Evolutionary conservation across 2,329 filamentous ascomycete genomes (phyloP).

Genomic region (Fusarium heterosporum): DNA sequence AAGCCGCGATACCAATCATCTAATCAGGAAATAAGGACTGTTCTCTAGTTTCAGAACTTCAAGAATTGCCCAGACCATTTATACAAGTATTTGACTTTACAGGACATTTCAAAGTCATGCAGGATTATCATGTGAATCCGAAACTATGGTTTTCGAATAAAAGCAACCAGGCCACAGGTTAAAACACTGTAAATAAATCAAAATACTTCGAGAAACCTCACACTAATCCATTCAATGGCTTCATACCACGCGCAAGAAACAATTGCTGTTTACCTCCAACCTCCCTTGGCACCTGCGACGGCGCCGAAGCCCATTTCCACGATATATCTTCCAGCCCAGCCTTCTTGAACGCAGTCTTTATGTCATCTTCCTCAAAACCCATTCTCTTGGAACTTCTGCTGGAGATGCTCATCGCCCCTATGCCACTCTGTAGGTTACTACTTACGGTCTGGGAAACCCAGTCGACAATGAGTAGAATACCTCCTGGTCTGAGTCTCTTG

Average conservation of each 20-base stretch:
- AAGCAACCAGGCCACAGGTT: background rate
- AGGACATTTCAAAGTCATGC: too few relatives aligned
- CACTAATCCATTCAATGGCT: background rate
- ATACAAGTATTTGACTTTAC: too few relatives aligned
- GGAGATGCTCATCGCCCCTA: conserved; percentile 9
- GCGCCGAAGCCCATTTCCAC: conserved; percentile 43
- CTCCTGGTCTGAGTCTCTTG: conserved; percentile 47
- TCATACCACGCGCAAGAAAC: conserved; percentile 45
- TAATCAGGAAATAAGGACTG: too few relatives aligned
- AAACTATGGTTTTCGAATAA: too few relatives aligned
- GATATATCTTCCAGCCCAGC: conserved; percentile 43
- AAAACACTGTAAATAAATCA: background rate
- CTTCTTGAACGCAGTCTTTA: conserved; percentile 37
- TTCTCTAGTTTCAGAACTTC: too few relatives aligned
- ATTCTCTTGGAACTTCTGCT: conserved; percentile 36
- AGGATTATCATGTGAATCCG: too few relatives aligned
- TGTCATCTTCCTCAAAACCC: conserved; percentile 42
- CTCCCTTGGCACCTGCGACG: conserved; percentile 40
- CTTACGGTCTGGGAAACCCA: conserved; percentile 42
- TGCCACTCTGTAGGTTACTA: conserved; percentile 2
- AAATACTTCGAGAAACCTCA: background rate
- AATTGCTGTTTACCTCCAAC: conserved; percentile 43
- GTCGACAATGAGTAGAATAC: conserved; percentile 51
- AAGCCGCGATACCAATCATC: too few relatives aligned
- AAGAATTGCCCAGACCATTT: too few relatives aligned